A percentile compares a stretch with the other conserved stretches of the same genome.
Evolutionary conservation across 2,329 filamentous ascomycete genomes (phyloP).

Genomic region (Sarocladiaceae sp.): DNA sequence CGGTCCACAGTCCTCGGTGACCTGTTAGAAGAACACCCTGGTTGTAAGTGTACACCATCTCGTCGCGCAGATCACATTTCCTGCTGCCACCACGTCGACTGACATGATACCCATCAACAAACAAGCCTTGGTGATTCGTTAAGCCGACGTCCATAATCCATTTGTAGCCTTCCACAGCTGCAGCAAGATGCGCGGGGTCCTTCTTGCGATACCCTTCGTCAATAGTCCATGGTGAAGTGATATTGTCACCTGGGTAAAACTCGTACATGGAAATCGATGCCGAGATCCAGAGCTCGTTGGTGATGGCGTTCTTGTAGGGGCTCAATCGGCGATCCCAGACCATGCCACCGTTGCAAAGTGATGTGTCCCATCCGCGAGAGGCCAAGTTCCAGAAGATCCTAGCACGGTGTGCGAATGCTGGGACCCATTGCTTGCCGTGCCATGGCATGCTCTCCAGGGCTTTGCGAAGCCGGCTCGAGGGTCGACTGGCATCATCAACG

Average conservation of each 20-base stretch:
- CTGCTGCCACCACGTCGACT: constrained; percentile 60
- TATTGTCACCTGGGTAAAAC: constrained; percentile 76
- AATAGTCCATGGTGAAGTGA: constrained; percentile 60
- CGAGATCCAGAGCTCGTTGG: constrained; percentile 84
- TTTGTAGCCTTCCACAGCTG: constrained; percentile 71
- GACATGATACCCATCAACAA: constrained; percentile 87
- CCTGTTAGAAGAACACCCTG: constrained; percentile 87
- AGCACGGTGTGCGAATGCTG: constrained; percentile 76
- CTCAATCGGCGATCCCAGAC: constrained; percentile 76
- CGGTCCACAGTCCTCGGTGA: constrained; percentile 73
- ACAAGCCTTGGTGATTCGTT: constrained; percentile 71
- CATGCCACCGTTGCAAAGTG: constrained; percentile 83
- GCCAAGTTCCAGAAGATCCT: constrained; percentile 83
- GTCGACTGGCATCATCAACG: no score
- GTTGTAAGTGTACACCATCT: constrained; percentile 95
- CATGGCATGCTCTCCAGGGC: constrained; percentile 49
- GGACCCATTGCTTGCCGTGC: constrained; percentile 73
- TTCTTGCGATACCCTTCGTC: constrained; percentile 20
- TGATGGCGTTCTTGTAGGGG: constrained; percentile 96
- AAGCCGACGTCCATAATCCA: constrained; percentile 81
- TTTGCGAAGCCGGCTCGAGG: constrained; percentile 16
- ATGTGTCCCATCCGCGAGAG: constrained; percentile 73
- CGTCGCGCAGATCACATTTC: constrained; percentile 74
- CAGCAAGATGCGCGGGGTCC: constrained; percentile 64
- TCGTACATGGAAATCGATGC: constrained; percentile 88